Evolutionary conservation across 2,329 filamentous ascomycete species (phyloP), one percentile per base, ranked within the genome.

Genomic region (Emergomyces orientalis): DNA sequence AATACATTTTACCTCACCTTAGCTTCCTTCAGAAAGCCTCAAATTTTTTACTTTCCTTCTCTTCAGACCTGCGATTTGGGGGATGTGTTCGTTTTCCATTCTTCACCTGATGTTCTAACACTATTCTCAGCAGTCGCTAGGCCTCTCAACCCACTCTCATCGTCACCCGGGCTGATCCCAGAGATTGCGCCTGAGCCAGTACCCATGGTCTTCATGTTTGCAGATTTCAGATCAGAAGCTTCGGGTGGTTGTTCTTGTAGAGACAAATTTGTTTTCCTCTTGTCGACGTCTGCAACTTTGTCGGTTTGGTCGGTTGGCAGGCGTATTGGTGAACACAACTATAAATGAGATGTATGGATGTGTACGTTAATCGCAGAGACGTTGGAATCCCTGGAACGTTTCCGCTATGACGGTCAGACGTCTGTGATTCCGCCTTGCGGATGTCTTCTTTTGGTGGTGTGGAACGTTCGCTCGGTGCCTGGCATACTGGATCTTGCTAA

Each of bases 201-300:
- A 71, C 90, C 88, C 71, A 89, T 86, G 62, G 78, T 89, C 65
- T 83, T 78, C 39, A 81, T 81, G 70, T 93, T 88, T 59, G 83
- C 80, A 0, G 87, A 90, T 73, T 92, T 86, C 82, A 86, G 91
- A 80, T 94, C 89, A 5, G 88, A 88, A n/a, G 85, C 78, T n/a
- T 77, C 78, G 1, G 89, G 88, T 27, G 90, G 90, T 67, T 92
- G 81, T 1, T 93, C 89, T 22, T 90, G 90, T 59, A 92, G 84
- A 60, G 89, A 88, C 39, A 95, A 86, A 76, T 91, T 90, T 74
- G 86, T 77, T 77, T 87, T 82, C 71, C 81, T 81, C 74, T 88
- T 77, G 60, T 86, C 83, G 72, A 92, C 88, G 75, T 88, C 79
- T 62, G 87, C 79, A 67, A 79, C 73, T 75, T 89, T 90, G 76